A percentile compares a stretch with the other conserved stretches of the same genome.
Conservation (phyloP, 108 stramenopile species). For the Skeletonema marinoi region DNA sequence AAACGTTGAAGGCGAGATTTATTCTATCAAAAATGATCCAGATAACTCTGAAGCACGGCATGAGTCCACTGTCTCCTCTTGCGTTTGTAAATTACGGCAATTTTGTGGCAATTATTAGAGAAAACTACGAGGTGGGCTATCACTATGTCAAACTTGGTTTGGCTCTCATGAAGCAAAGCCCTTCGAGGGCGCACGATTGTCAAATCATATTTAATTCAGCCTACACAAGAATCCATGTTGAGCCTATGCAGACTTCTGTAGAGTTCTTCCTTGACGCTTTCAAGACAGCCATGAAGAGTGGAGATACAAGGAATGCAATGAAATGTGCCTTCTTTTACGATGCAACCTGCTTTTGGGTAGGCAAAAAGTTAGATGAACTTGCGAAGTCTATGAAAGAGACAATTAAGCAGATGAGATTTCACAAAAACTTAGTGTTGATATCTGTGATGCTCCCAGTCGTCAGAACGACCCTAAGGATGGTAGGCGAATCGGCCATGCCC, state of each 20-base stretch:
- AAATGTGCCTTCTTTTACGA: neutral
- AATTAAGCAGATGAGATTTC: neutral
- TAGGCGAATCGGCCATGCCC: neutral
- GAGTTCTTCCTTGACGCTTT: constrained; percentile 3
- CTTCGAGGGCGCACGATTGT: neutral
- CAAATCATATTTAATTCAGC: constrained; percentile 1
- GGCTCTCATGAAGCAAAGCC: no score
- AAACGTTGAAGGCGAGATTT: neutral
- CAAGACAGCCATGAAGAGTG: neutral
- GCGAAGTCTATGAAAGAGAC: neutral
- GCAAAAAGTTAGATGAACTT: neutral
- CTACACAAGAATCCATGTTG: neutral
- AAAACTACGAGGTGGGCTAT: neutral
- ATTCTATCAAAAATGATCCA: constrained; percentile 14
- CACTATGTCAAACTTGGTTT: no score
- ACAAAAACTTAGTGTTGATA: neutral
- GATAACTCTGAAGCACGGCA: no score
- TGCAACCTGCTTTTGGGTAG: neutral
- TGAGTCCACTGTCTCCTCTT: no score
- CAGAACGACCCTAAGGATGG: neutral
- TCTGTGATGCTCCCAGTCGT: neutral
- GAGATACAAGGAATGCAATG: constrained; percentile 6
- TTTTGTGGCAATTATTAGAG: neutral
- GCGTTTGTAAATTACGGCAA: constrained; percentile 16
- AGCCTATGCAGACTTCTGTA: constrained; percentile 6